Evolutionary conservation across 192 early-diverging fungal species (phyloP).

Genomic region (Cetraspora pellucida): DNA sequence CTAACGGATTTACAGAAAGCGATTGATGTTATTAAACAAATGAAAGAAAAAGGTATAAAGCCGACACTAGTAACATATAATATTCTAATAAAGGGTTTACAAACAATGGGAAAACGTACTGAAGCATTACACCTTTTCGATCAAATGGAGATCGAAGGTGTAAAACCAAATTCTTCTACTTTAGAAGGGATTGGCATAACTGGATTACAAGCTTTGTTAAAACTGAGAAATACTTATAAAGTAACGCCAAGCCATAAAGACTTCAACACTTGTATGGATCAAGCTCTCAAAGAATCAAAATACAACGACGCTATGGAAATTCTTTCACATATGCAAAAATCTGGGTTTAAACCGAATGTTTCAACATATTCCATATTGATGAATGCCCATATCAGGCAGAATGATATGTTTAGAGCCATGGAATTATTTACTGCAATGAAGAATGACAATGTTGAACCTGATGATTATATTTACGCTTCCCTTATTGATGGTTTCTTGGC

Average conservation of each 20-base stretch:
- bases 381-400: constrained; percentile 36
- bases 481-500: constrained; percentile 19
- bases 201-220: constrained; percentile 10
- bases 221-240: constrained; percentile 2
- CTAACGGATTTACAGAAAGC: constrained; percentile 5
- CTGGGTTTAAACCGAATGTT: constrained; percentile 27
- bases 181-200: constrained; percentile 13
- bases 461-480: constrained; percentile 33
- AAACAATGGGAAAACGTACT: neutral
- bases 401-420: constrained; percentile 33
- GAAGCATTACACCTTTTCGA: constrained; percentile 30
- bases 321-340: constrained; percentile 33
- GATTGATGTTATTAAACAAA: constrained; percentile 39
- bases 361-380: constrained; percentile 45
- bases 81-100: constrained; percentile 25
- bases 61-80: constrained; percentile 36
- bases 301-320: constrained; percentile 38
- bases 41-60: constrained; percentile 35
- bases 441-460: constrained; percentile 28
- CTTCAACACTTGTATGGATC: constrained; percentile 40
- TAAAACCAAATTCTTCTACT: constrained; percentile 9
- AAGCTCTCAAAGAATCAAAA: constrained; percentile 34
- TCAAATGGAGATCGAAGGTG: constrained; percentile 28
- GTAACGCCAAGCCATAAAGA: constrained; percentile 2
- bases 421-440: constrained; percentile 47